Evolutionary conservation across 441 rosid genomes (phyloP).

Genomic region (Arabidopsis lyrata): DNA sequence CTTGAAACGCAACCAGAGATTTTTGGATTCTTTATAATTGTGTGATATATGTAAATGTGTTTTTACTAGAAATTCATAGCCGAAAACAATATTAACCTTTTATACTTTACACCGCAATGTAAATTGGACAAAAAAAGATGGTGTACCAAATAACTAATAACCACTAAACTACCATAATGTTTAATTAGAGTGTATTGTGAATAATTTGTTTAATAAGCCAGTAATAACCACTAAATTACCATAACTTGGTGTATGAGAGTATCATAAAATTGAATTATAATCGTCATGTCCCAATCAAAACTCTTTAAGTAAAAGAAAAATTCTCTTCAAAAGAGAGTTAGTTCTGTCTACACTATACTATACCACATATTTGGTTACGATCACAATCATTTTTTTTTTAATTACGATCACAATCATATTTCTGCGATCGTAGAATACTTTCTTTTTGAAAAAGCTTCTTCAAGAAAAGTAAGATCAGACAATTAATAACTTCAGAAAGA

Average conservation of each 20-base stretch:
- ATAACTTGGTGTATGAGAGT: neutral
- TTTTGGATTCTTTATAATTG: slow-evolving; percentile 18
- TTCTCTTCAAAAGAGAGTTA: neutral
- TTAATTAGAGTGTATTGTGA: neutral
- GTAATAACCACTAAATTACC: neutral
- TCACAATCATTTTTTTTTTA: too few species aligned
- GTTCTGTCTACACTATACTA: neutral
- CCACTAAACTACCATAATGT: neutral
- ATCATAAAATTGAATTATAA: neutral
- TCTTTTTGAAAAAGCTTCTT: too few species aligned
- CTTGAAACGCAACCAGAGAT: slow-evolving; percentile 4
- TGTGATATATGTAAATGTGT: neutral
- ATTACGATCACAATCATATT: too few species aligned
- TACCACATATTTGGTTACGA: too few species aligned
- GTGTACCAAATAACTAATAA: neutral
- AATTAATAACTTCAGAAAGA: too few species aligned
- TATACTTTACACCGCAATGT: neutral
- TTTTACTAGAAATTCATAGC: neutral
- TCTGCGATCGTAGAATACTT: too few species aligned
- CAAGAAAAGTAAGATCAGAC: too few species aligned
- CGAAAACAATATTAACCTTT: neutral
- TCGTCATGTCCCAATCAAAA: neutral
- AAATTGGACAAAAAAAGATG: neutral
- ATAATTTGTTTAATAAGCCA: neutral
- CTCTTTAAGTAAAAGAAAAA: neutral